phyloP scores from a whole-genome alignment of 164 flowering plant genomes.

The Buxus sempervirens region DNA sequence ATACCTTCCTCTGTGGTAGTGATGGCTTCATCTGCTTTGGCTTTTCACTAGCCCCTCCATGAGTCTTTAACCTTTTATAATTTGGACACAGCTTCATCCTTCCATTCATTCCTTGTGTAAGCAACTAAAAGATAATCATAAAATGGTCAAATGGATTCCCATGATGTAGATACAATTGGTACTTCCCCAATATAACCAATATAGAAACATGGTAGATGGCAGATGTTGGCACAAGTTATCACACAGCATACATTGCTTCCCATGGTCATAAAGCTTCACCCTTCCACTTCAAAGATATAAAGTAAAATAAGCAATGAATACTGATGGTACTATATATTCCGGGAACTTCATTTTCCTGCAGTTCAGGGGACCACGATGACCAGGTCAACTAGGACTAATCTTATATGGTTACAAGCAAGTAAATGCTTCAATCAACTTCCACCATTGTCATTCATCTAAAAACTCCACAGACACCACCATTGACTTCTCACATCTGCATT shows the following conservation, averaged over 20 bases:
- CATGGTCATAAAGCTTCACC: conserved; percentile 48
- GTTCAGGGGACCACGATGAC: conserved; percentile 31
- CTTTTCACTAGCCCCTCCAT: too few relatives aligned
- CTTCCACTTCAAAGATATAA: conserved; percentile 40
- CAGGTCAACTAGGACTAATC: conserved; percentile 32
- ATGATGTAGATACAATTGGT: conserved; percentile 34
- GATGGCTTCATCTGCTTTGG: too few relatives aligned
- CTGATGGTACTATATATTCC: conserved; percentile 29
- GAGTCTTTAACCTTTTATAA: too few relatives aligned
- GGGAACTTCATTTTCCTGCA: conserved; percentile 51
- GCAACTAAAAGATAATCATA: conserved; percentile 61
- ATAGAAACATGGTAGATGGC: too few relatives aligned
- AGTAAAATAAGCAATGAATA: conserved; percentile 50
- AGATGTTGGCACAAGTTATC: too few relatives aligned
- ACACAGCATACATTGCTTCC: too few relatives aligned
- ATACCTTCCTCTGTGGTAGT: too few relatives aligned
- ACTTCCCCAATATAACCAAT: too few relatives aligned
- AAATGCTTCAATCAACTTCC: conserved; percentile 54
- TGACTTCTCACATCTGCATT: conserved; percentile 33
- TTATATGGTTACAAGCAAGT: conserved; percentile 37
- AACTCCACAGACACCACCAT: conserved; percentile 36
- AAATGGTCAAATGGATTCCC: conserved; percentile 50
- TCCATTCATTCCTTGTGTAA: conserved; percentile 41
- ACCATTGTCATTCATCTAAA: conserved; percentile 39
- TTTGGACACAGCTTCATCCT: too few relatives aligned